Evolutionary conservation across 2,329 filamentous ascomycete species (phyloP), one percentile per base, ranked within the genome.

Genomic region (Amylocarpus encephaloides): DNA sequence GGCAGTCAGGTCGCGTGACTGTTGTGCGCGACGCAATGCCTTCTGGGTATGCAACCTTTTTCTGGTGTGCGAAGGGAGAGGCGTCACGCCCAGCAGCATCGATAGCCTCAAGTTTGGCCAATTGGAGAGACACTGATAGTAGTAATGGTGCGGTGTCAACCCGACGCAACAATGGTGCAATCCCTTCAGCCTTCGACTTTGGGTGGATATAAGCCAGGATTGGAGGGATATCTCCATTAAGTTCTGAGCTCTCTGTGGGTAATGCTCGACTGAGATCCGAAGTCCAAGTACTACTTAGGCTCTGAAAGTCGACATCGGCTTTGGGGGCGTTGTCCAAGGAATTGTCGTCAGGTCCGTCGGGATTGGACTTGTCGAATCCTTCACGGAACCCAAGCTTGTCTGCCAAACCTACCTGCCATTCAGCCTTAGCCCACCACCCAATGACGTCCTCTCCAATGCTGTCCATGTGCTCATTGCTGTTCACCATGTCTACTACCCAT

Each of bases 401-500:
- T 0, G 79, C 80, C 2, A 96, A 73, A 0, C 88, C 87, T 2
- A 79, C 74, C 67, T 97, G 91, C 93, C 93, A 98, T 48, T 83
- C 83, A 1, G 92, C 83, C 67, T 97, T 97, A 32, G 91, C 88
- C 90, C 91, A 95, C 86, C 88, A 95, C 6, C 91, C 90, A 13
- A 97, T 74, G 5, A 96, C 82, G 63, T 97, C 92, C 67, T 97
- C 92, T 30, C 86, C 87, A 43, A 98, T 83, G 49, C 85, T 94
- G 61, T 95, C 88, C 55, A 98, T 80, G 10, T 79, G 82, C 29
- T 91, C 85, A 62, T 96, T 94, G 54, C 78, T 74, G 51, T 80
- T 79, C 38, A 94, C 80, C 67, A 95, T 86, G 48, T 94, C 85
- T 62, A 95, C 79, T 7, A 95, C 79, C 92, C 93, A 97, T 58